Percentiles rank a stretch among this genome's conserved stretches.
Evolutionary conservation across 768 basidiomycete genomes (phyloP).

Genomic region (Mycena venus): DNA sequence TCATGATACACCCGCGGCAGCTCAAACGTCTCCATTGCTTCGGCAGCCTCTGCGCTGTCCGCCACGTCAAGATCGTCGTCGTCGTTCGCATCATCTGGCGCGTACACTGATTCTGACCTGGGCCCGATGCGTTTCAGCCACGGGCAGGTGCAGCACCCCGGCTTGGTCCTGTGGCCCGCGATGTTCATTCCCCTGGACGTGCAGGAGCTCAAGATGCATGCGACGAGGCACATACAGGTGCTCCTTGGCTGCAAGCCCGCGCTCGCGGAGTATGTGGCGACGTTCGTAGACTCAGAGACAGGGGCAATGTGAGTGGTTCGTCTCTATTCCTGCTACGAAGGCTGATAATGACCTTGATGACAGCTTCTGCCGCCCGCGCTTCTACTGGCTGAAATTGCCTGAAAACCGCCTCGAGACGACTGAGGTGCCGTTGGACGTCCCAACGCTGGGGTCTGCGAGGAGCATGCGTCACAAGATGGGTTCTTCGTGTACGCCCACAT

Average conservation of each 20-base stretch:
- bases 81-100: slow-evolving; percentile 20
- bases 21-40: slow-evolving; percentile 22
- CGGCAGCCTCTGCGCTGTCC: slow-evolving; percentile 5
- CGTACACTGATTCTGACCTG: slow-evolving; percentile 5
- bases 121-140: neutral
- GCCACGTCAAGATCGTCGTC: neutral
- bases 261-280: slow-evolving; percentile 62
- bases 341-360: slow-evolving; percentile 24
- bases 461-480: neutral
- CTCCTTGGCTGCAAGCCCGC: slow-evolving; percentile 74
- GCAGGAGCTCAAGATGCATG: slow-evolving; percentile 79
- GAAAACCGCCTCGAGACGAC: slow-evolving; percentile 45
- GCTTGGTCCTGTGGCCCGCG: slow-evolving; percentile 70
- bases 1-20: slow-evolving; percentile 23
- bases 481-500: slow-evolving; percentile 3
- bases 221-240: slow-evolving; percentile 77
- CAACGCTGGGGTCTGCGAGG: slow-evolving; percentile 31
- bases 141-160: slow-evolving; percentile 49
- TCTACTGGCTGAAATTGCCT: slow-evolving; percentile 74
- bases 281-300: slow-evolving; percentile 50
- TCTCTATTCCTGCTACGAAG: slow-evolving; percentile 28
- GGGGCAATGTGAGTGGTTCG: slow-evolving; percentile 71
- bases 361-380: slow-evolving; percentile 77
- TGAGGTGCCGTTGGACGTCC: slow-evolving; percentile 26
- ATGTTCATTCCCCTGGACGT: slow-evolving; percentile 72